These are phyloP conservation scores for Penicillium thymicola DNA, from an alignment of 2,329 filamentous ascomycete genomes.

Conservation along the genomic window DNA sequence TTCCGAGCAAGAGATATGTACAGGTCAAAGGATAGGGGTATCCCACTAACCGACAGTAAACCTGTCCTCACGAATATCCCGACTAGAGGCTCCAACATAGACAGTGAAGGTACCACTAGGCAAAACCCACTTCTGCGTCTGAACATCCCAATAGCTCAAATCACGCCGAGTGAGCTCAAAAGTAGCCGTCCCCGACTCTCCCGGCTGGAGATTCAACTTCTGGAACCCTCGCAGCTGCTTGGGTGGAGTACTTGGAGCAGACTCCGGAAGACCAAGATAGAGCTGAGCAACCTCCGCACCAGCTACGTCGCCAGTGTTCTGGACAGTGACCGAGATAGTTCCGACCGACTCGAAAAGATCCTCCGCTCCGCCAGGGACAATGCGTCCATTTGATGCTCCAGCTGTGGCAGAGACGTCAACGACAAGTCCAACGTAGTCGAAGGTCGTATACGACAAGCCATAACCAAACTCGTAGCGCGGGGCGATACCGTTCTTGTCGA, in stretches of 20 bases:
- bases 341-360: conserved; percentile 54
- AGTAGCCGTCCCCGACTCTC: conserved; percentile 37
- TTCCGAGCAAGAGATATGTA: background rate
- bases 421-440: conserved; percentile 46
- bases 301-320: conserved; percentile 49
- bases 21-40: background rate
- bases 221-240: conserved; percentile 52
- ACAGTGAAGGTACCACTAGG: conserved; percentile 22
- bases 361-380: conserved; percentile 46
- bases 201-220: conserved; percentile 46
- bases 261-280: conserved; percentile 50
- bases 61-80: conserved; percentile 17
- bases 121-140: conserved; percentile 33
- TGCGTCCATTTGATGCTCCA: conserved; percentile 1
- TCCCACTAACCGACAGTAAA: conserved; percentile 3
- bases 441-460: conserved; percentile 56
- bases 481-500: conserved; percentile 49
- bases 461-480: conserved; percentile 58
- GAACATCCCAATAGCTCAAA: conserved; percentile 36
- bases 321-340: conserved; percentile 46
- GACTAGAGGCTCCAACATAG: conserved; percentile 21
- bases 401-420: conserved; percentile 50
- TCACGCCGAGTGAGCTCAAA: conserved; percentile 46
- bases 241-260: conserved; percentile 13
- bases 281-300: conserved; percentile 56